These are phyloP conservation scores for Populus simonii DNA, from an alignment of 345 rosid genomes.

Conservation along the genomic window DNA sequence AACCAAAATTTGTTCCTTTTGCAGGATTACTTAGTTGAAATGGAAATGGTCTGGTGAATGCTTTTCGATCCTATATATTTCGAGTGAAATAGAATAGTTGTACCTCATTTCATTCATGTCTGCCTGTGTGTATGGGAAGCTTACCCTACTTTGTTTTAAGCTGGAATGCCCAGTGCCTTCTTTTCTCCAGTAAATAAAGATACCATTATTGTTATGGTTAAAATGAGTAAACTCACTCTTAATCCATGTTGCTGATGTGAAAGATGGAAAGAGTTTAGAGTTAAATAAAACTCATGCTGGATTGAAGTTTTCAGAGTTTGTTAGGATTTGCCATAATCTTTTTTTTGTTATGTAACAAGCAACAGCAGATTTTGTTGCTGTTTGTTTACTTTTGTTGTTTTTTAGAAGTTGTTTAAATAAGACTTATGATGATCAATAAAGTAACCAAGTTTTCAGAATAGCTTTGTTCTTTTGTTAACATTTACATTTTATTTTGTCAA, in stretches of 20 bases:
- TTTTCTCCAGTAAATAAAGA: constrained; percentile 4
- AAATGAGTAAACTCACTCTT: neutral
- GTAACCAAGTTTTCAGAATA: too few relatives aligned
- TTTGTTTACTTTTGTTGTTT: too few relatives aligned
- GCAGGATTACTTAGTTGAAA: constrained; percentile 9
- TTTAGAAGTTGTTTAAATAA: too few relatives aligned
- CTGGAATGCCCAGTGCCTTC: neutral
- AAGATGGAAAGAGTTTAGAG: too few relatives aligned
- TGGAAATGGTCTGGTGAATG: neutral
- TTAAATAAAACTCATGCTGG: too few relatives aligned
- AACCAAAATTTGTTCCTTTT: neutral
- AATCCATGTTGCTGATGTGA: neutral
- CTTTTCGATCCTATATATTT: neutral
- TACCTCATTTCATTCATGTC: neutral
- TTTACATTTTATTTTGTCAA: too few relatives aligned
- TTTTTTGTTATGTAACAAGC: too few relatives aligned
- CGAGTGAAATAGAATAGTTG: neutral
- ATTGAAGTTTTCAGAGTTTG: too few relatives aligned
- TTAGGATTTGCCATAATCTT: too few relatives aligned
- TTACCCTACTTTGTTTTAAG: neutral
- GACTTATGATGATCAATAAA: too few relatives aligned
- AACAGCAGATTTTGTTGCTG: too few relatives aligned
- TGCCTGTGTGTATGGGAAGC: neutral
- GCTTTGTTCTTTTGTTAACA: too few relatives aligned
- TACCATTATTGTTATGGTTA: neutral